Base-by-base conservation (phyloP, 2,329 filamentous ascomycete genomes). In the Penicillium janthinellum region DNA sequence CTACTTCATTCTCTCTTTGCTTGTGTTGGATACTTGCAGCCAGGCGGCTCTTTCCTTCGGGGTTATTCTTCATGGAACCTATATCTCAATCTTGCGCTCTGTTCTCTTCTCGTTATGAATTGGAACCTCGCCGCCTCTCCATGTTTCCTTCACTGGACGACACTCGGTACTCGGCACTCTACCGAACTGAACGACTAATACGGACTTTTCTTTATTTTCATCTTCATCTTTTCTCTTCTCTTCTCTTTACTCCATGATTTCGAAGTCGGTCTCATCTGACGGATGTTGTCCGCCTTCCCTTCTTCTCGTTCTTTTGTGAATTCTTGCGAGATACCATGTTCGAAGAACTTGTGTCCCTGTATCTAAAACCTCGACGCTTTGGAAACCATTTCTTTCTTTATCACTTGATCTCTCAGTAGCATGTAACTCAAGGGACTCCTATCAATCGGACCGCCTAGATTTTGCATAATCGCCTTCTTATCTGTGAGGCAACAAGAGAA, bases 241-340 rank as follows among this genome's bases (percentile, higher is more conserved):
- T 54, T 57, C 63, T 22, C 25, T 31, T 31, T 31, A 6, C 28
- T 31, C 28, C 7, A 31, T 53, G 25, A 47, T 25, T 25, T 4
- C 3, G 25, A 14, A 47, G 6, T 5, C n/a, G 10, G 17, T 53
- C 10, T 49, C 31, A 38, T 54, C 37, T 56, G 49, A 53, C 47
- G 50, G 50, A 62, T 35, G 37, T 56, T 28, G 37, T 59, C 45
- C 49, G 47, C 59, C 56, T 49, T n/a, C 14, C 15, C 12, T 37
- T 31, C n/a, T 37, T 11, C 4, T 31, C 28, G 1, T 48, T 31
- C 5, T 61, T 65, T 62, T 58, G 59, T 65, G 56, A 58, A 60
- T 12, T 50, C 67, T 59, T 54, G 59, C 62, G 54, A 67, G 65
- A 69, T 69, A 69, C 65, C 67, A 68, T 67, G 56, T 55, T 62